Conservation (phyloP, 805 yeast genomes). For the Pichia californica region DNA sequence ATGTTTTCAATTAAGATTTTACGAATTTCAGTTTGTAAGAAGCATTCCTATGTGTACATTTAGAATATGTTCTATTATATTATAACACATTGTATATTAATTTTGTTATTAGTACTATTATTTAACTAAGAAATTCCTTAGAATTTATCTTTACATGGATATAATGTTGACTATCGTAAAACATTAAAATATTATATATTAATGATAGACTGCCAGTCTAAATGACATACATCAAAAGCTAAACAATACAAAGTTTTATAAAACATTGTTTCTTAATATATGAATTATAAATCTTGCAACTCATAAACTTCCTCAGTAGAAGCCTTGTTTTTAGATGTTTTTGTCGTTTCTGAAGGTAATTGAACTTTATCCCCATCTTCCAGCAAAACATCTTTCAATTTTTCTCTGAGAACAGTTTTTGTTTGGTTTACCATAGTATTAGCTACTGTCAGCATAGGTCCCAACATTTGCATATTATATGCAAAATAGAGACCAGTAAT, state of each 20-base stretch:
- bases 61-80: too few relatives aligned
- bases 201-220: too few relatives aligned
- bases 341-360: not conserved
- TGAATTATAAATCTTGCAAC: slow-evolving; percentile 8
- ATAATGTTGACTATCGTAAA: too few relatives aligned
- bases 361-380: slow-evolving; percentile 34
- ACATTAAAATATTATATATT: too few relatives aligned
- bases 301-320: slow-evolving; percentile 10
- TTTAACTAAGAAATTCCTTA: too few relatives aligned
- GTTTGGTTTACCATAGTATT: slow-evolving; percentile 54
- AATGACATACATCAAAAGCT: too few relatives aligned
- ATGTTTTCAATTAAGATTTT: slow-evolving; percentile 11
- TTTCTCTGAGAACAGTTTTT: slow-evolving; percentile 49
- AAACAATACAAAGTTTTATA: not conserved
- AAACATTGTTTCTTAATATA: too few relatives aligned
- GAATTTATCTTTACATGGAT: too few relatives aligned
- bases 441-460: slow-evolving; percentile 61
- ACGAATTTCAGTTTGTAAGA: too few relatives aligned
- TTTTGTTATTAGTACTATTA: too few relatives aligned
- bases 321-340: not conserved
- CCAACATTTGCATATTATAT: slow-evolving; percentile 65
- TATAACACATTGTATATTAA: too few relatives aligned
- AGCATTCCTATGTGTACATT: too few relatives aligned
- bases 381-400: slow-evolving; percentile 49
- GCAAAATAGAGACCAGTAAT: slow-evolving; percentile 62